These are phyloP conservation scores for Cladophialophora chaetospira DNA, from an alignment of 2,329 filamentous ascomycete species.

Conservation along the genomic window DNA sequence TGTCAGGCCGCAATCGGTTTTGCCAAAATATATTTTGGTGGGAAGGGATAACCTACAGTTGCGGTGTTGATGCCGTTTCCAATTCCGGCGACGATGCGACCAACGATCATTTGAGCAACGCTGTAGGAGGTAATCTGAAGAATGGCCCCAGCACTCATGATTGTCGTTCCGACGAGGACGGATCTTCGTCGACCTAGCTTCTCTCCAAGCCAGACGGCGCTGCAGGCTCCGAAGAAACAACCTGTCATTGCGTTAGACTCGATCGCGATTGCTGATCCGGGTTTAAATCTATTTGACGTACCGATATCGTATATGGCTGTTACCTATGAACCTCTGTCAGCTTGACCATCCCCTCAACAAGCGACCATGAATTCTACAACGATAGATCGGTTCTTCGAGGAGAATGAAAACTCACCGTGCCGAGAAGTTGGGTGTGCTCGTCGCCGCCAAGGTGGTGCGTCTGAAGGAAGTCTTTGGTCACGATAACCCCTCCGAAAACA, in stretches of 20 bases:
- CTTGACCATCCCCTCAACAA: too few relatives aligned
- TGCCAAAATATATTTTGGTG: too few relatives aligned
- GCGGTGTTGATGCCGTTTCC: slow-evolving; percentile 57
- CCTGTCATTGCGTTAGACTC: slow-evolving; percentile 43
- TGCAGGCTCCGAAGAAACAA: slow-evolving; percentile 59
- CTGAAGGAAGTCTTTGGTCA: slow-evolving; percentile 56
- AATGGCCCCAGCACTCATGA: slow-evolving; percentile 53
- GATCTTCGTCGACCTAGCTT: slow-evolving; percentile 51
- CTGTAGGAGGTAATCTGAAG: slow-evolving; percentile 51
- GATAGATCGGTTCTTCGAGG: too few relatives aligned
- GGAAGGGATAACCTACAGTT: too few relatives aligned
- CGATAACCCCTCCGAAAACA: slow-evolving; percentile 58
- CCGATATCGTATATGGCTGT: slow-evolving; percentile 60
- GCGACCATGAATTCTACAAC: too few relatives aligned
- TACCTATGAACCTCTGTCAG: too few relatives aligned
- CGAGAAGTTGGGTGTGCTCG: slow-evolving; percentile 34
- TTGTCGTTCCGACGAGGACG: slow-evolving; percentile 50
- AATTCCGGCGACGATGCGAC: slow-evolving; percentile 49
- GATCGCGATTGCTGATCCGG: too few relatives aligned
- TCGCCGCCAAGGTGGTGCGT: slow-evolving; percentile 48
- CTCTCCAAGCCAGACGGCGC: slow-evolving; percentile 50
- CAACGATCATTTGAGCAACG: slow-evolving; percentile 54
- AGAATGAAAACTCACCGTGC: too few relatives aligned
- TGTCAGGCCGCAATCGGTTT: too few relatives aligned
- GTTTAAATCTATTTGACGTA: too few relatives aligned